Evolutionary conservation across 2,329 filamentous ascomycete genomes (phyloP).

Genomic region (Botrytis hyacinthi): DNA sequence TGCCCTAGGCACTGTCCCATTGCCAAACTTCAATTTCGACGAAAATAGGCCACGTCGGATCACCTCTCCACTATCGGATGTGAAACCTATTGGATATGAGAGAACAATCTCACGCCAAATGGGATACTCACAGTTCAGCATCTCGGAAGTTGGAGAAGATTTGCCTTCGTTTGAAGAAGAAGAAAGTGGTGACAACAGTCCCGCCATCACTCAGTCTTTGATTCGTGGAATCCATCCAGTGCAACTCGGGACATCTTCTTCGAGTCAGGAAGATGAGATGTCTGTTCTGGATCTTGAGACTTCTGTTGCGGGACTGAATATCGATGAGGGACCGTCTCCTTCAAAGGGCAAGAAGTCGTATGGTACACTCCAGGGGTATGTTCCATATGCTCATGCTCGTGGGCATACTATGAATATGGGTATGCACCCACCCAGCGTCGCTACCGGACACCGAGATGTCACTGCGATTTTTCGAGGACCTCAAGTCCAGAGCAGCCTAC

Average conservation of each 20-base stretch:
- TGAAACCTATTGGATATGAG: not conserved
- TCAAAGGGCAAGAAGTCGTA: rapidly evolving
- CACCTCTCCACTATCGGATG: rapidly evolving
- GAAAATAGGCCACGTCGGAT: not conserved
- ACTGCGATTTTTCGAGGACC: not conserved
- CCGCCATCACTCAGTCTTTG: not conserved
- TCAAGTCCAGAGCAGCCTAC: rapidly evolving
- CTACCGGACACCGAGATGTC: rapidly evolving
- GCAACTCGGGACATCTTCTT: rapidly evolving
- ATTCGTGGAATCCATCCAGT: rapidly evolving
- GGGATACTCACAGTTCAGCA: not conserved
- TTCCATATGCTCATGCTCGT: not conserved
- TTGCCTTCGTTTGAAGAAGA: not conserved
- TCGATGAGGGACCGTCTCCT: rapidly evolving
- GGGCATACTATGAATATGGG: rapidly evolving
- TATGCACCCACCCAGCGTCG: rapidly evolving
- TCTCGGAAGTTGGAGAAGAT: not conserved
- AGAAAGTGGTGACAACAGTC: not conserved
- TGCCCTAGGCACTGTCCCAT: rapidly evolving
- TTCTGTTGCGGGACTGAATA: rapidly evolving
- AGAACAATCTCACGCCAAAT: not conserved
- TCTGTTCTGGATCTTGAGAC: not conserved
- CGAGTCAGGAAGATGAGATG: not conserved
- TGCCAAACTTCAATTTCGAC: not conserved
- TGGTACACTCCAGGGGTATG: rapidly evolving